Evolutionary conservation across 2,329 filamentous ascomycete genomes (phyloP).

Genomic region (Colletotrichum chlorophyti): DNA sequence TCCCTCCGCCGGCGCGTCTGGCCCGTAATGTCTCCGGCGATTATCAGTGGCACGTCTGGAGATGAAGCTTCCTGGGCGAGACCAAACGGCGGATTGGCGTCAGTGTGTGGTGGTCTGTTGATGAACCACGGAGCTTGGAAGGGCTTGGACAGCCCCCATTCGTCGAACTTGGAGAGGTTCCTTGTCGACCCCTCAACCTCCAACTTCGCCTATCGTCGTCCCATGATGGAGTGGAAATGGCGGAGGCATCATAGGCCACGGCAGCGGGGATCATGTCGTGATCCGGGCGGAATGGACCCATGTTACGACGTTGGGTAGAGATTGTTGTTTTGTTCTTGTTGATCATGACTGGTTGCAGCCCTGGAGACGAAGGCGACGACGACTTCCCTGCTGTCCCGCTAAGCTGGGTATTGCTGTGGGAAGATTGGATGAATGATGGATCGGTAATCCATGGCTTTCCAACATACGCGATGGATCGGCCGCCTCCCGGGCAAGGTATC

Average conservation of each 20-base stretch:
- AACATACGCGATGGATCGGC: constrained; percentile 1
- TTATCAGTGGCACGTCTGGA: constrained; percentile 11
- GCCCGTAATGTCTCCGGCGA: constrained; percentile 2
- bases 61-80: constrained; percentile 11
- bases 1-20: neutral
- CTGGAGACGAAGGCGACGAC: too few relatives aligned
- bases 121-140: neutral
- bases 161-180: too few relatives aligned
- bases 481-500: neutral
- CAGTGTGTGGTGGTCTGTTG: constrained; percentile 4
- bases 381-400: constrained; percentile 8
- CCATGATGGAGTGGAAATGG: constrained; percentile 16
- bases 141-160: too few relatives aligned
- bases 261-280: constrained; percentile 12
- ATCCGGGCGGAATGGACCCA: constrained; percentile 6
- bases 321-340: neutral
- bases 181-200: neutral
- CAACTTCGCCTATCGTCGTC: constrained; percentile 19
- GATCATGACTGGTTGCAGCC: neutral
- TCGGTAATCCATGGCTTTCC: neutral
- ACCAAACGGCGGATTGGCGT: neutral
- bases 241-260: constrained; percentile 16
- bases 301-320: constrained; percentile 3
- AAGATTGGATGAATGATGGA: neutral
- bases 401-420: neutral